A percentile compares a stretch with the other conserved stretches of the same genome.
These are phyloP conservation scores for Licmophora abbreviata DNA, from an alignment of 108 stramenopile genomes.

Conservation along the genomic window DNA sequence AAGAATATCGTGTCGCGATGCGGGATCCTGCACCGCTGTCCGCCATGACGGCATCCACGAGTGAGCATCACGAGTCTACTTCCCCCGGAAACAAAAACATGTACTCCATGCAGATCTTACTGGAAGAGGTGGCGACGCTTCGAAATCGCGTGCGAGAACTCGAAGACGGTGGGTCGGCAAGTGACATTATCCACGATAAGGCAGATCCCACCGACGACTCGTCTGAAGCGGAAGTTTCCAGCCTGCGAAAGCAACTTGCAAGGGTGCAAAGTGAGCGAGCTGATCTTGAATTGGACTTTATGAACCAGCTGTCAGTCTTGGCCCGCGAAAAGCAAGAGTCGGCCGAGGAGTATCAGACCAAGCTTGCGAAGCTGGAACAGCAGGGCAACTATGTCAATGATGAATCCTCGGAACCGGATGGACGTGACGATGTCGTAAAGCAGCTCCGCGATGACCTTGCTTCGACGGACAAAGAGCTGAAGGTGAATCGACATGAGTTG, in stretches of 20 bases:
- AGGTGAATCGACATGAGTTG: conserved; percentile 6
- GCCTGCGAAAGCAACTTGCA: conserved; percentile 21
- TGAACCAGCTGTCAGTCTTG: conserved; percentile 24
- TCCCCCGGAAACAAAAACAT: too few species aligned
- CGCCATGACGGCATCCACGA: too few species aligned
- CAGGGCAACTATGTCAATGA: conserved; percentile 11
- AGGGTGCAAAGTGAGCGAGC: conserved; percentile 15
- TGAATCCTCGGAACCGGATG: conserved; percentile 5
- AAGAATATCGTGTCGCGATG: too few species aligned
- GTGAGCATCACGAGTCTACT: too few species aligned
- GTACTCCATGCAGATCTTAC: background rate
- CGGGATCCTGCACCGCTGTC: too few species aligned
- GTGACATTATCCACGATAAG: too few species aligned
- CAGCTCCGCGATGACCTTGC: conserved; percentile 2
- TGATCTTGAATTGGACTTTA: conserved; percentile 25
- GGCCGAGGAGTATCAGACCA: conserved; percentile 14
- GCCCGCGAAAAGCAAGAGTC: conserved; percentile 15
- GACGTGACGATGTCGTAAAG: background rate
- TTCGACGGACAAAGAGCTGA: conserved; percentile 9
- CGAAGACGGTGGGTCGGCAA: too few species aligned
- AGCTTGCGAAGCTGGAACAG: conserved; percentile 13
- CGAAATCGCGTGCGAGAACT: background rate
- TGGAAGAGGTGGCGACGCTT: background rate
- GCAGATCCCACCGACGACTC: too few species aligned
- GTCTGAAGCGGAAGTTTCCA: too few species aligned